Evolutionary conservation across 192 early-diverging fungal genomes (phyloP).

Genomic region (Coemansia umbellata): DNA sequence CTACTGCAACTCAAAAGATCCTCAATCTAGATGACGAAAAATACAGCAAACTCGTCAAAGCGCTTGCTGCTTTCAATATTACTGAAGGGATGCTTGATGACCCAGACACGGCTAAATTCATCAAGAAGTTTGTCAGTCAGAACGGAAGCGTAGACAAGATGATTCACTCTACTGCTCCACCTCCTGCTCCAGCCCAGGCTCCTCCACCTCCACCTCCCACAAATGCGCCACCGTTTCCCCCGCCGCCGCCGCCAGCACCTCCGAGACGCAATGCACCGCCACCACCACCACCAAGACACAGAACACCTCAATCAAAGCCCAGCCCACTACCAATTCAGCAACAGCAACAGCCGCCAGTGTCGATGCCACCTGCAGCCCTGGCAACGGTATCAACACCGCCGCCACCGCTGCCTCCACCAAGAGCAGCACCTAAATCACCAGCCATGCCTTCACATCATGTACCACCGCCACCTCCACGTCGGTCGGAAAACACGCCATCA

Average conservation of each 20-base stretch:
- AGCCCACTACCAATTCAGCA: too few relatives aligned
- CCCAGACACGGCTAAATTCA: slow-evolving; percentile 62
- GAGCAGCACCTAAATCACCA: background rate
- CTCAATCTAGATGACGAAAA: slow-evolving; percentile 66
- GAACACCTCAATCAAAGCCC: slow-evolving; percentile 8
- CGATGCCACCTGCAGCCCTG: slow-evolving; percentile 8
- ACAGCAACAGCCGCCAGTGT: slow-evolving; percentile 4
- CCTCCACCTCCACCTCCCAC: slow-evolving; percentile 14
- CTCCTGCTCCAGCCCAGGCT: slow-evolving; percentile 12
- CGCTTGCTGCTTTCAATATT: slow-evolving; percentile 64
- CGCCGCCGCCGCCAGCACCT: slow-evolving; percentile 32
- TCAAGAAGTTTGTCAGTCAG: slow-evolving; percentile 64
- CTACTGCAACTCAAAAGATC: slow-evolving; percentile 60
- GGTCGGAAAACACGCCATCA: slow-evolving; percentile 12
- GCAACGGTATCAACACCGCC: slow-evolving; percentile 5
- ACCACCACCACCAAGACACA: slow-evolving; percentile 21
- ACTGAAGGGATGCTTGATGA: slow-evolving; percentile 61
- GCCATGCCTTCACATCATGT: slow-evolving; percentile 1
- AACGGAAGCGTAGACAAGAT: slow-evolving; percentile 58
- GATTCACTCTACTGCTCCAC: slow-evolving; percentile 32
- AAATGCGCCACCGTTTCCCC: slow-evolving; percentile 25
- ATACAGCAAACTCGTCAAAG: slow-evolving; percentile 68
- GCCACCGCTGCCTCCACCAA: slow-evolving; percentile 12
- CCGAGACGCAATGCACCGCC: slow-evolving; percentile 16
- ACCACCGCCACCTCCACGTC: slow-evolving; percentile 20